Base-by-base conservation (phyloP, 2,329 filamentous ascomycete species). In the Aspergillus sp. region DNA sequence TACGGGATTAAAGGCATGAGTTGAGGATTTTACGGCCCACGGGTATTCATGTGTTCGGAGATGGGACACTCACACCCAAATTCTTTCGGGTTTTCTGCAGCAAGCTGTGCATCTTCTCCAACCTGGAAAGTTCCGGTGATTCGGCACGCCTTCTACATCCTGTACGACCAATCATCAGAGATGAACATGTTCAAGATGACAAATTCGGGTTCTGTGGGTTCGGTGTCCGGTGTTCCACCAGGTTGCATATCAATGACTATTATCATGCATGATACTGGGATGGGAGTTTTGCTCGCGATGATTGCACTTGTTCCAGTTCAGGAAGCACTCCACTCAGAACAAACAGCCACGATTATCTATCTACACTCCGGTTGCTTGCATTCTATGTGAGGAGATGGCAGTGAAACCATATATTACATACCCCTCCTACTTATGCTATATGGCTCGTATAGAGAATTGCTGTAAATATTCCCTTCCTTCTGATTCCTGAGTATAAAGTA, bases 1-100 rank as follows among this genome's bases (percentile, higher is more conserved):
- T 1, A 59, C 62, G 2, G 63, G 64, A 7, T 47, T 56, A 25
- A 58, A 62, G 45, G 43, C 50, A 5, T 58, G 40, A 55, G 16
- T 42, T 11, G 7, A 4, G 40, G 11, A 21, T 17, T 13, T 42
- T 17, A 29, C 25, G 9, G 11, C 3, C 19, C 19, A n/a, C 19
- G 5, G 40, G 40, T 42, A 42, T 42, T 29, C 25, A 42, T 42
- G 5, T 38, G 14, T n/a, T 5, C 34, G 34, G 40, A 42, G 14
- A 5, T 20, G 7, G 14, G 17, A 17, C 9, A 42, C n/a, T n/a
- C 13, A 20, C 43, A 29, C 16, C 43, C 20, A 45, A 6, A 13
- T 7, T 4, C 13, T 19, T 13, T 42, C 40, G 40, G 17, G 11
- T n/a, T 42, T 42, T 23, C 40, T 29, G 25, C 25, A 29, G 25